A percentile compares a stretch with the other conserved stretches of the same genome.
Conservation (phyloP, 345 rosid species). For the Lumnitzera littorea region DNA sequence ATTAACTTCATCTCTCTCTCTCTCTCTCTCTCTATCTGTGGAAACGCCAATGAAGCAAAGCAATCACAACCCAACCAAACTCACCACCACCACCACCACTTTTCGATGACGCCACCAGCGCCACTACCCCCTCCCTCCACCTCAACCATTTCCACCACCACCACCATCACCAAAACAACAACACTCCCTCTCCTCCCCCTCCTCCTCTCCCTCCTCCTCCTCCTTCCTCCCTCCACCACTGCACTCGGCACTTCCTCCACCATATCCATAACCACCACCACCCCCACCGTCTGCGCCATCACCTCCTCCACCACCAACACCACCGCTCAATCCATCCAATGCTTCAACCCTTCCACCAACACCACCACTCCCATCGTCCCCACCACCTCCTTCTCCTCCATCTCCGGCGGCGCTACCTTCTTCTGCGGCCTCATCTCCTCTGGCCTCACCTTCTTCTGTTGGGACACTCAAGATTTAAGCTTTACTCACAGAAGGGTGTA, state of each 20-base stretch:
- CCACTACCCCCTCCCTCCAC: constrained; percentile 10
- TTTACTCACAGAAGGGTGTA: constrained; percentile 38
- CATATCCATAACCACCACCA: constrained; percentile 45
- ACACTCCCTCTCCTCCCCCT: constrained; percentile 12
- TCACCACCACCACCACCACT: constrained; percentile 15
- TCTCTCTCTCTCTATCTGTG: constrained; percentile 10
- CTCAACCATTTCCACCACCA: constrained; percentile 15
- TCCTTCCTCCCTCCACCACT: constrained; percentile 9
- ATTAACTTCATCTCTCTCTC: constrained; percentile 7
- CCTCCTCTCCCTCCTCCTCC: constrained; percentile 3
- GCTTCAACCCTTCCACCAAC: constrained; percentile 28
- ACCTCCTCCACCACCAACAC: constrained; percentile 28
- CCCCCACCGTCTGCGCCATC: constrained; percentile 60
- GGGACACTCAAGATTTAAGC: constrained; percentile 27
- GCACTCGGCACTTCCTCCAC: constrained; percentile 73
- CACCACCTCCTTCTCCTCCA: constrained; percentile 45
- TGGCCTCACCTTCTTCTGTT: constrained; percentile 55
- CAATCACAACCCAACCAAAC: constrained; percentile 9
- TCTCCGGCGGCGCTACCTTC: constrained; percentile 54
- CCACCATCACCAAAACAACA: constrained; percentile 16
- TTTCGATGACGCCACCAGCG: constrained; percentile 13
- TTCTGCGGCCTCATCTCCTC: constrained; percentile 70
- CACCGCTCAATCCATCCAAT: constrained; percentile 32
- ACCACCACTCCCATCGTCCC: constrained; percentile 27
- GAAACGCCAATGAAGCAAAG: constrained; percentile 39